A percentile compares a stretch with the other conserved stretches of the same genome.
Conservation (phyloP, 495 filamentous ascomycete species). For the Penicillium odoratum region DNA sequence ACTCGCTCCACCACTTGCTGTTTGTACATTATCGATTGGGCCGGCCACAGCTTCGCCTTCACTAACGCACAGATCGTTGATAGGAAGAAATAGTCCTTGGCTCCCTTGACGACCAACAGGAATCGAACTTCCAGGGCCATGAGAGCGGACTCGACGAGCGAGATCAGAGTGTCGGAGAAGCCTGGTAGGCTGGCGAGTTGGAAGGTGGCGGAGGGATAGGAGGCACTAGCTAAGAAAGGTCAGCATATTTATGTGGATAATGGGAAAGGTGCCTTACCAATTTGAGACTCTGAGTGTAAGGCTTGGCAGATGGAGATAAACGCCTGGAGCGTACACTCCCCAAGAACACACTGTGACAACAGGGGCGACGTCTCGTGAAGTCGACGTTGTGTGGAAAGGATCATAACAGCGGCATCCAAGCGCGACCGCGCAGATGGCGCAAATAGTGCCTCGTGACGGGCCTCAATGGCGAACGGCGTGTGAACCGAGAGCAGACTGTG, state of each 20-base stretch:
- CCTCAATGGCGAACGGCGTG: constrained; percentile 47
- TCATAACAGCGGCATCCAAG: constrained; percentile 40
- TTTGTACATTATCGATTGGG: constrained; percentile 38
- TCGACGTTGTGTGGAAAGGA: constrained; percentile 38
- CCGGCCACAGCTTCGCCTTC: constrained; percentile 40
- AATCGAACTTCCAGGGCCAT: constrained; percentile 36
- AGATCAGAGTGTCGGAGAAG: constrained; percentile 37
- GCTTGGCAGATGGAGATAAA: constrained; percentile 40
- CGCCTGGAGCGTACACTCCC: constrained; percentile 45
- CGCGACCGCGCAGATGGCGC: constrained; percentile 40
- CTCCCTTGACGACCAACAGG: constrained; percentile 41
- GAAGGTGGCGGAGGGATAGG: constrained; percentile 19
- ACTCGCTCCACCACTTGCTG: constrained; percentile 43
- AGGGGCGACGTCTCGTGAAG: constrained; percentile 34
- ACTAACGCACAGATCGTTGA: constrained; percentile 43
- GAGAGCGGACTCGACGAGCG: constrained; percentile 38
- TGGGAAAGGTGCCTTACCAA: constrained; percentile 3
- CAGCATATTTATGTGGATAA: not conserved
- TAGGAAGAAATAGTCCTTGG: constrained; percentile 49
- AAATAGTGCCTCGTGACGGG: constrained; percentile 37
- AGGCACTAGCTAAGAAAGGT: constrained; percentile 8
- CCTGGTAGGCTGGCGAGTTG: constrained; percentile 35
- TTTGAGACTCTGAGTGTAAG: constrained; percentile 27
- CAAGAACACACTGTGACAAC: constrained; percentile 40
- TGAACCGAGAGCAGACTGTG: constrained; percentile 42